Percentiles rank a stretch among this genome's conserved stretches.
Conservation (phyloP, 768 basidiomycete species). For the Leccinum fibrillosum region DNA sequence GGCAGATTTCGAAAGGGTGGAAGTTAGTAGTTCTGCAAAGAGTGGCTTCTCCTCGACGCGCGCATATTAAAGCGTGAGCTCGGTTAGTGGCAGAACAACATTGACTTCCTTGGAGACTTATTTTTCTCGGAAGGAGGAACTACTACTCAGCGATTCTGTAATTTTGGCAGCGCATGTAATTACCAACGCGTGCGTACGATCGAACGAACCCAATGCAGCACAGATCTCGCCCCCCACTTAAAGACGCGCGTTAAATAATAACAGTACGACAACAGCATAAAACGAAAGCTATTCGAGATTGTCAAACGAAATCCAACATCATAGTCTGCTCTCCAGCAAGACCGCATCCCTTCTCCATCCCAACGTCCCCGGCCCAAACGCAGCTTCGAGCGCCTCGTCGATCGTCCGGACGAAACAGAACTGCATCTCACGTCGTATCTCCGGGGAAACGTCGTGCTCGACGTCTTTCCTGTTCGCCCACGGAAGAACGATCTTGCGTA, state of each 20-base stretch:
- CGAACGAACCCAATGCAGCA: background rate
- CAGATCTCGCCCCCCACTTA: background rate
- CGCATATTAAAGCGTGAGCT: slow-evolving; percentile 1
- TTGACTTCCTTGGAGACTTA: slow-evolving; percentile 27
- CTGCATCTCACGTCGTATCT: slow-evolving; percentile 70
- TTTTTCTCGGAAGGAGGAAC: slow-evolving; percentile 22
- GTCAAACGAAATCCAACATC: slow-evolving; percentile 1
- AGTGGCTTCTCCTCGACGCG: background rate
- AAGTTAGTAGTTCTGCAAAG: background rate
- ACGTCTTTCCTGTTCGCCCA: slow-evolving; percentile 86
- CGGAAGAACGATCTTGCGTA: slow-evolving; percentile 81
- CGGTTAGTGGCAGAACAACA: background rate
- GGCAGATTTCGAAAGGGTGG: background rate
- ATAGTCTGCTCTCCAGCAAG: slow-evolving; percentile 54
- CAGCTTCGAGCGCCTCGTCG: slow-evolving; percentile 77
- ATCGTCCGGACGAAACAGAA: slow-evolving; percentile 81
- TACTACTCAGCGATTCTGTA: slow-evolving; percentile 3
- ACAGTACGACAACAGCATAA: background rate
- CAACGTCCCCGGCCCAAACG: slow-evolving; percentile 69
- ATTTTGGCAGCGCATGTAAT: slow-evolving; percentile 2
- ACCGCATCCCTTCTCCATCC: slow-evolving; percentile 58
- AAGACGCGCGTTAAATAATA: background rate
- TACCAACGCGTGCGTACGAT: background rate
- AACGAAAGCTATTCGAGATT: background rate
- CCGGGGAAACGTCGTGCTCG: slow-evolving; percentile 75